Conservation (phyloP, 2,329 filamentous ascomycete genomes). For the Trichocomaceae sp. region DNA sequence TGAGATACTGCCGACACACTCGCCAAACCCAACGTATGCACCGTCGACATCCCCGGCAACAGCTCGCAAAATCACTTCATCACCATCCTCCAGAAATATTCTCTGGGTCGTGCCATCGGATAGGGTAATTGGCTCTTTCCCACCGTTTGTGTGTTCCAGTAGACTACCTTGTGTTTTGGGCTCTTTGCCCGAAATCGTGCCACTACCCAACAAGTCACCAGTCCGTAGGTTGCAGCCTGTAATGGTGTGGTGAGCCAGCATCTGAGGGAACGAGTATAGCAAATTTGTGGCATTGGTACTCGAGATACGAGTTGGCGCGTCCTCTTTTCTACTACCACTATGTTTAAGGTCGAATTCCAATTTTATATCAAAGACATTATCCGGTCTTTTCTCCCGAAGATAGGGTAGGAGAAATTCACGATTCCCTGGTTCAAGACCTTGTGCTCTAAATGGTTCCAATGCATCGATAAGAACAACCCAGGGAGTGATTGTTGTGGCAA, state of each 20-base stretch:
- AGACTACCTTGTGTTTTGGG: conserved; percentile 59
- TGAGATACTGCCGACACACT: conserved; percentile 60
- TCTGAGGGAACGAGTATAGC: conserved; percentile 77
- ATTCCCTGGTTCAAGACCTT: conserved; percentile 48
- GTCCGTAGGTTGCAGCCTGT: conserved; percentile 68
- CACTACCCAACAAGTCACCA: conserved; percentile 70
- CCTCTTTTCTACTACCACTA: conserved; percentile 35
- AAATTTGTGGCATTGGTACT: conserved; percentile 59
- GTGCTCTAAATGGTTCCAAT: conserved; percentile 58
- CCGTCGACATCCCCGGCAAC: conserved; percentile 56
- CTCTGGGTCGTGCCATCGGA: conserved; percentile 57
- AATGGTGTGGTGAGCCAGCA: conserved; percentile 72
- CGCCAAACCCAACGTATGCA: conserved; percentile 68
- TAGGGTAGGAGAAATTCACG: conserved; percentile 54
- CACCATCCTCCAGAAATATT: conserved; percentile 67
- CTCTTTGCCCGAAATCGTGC: conserved; percentile 65
- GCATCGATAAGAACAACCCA: conserved; percentile 76
- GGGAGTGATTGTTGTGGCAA: conserved; percentile 67
- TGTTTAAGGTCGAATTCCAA: conserved; percentile 55
- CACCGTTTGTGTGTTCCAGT: conserved; percentile 64
- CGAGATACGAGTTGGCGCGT: conserved; percentile 49
- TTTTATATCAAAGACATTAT: conserved; percentile 61
- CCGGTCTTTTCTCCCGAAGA: conserved; percentile 53
- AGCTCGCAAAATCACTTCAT: conserved; percentile 61
- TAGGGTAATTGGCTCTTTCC: conserved; percentile 58